Evolutionary conservation across 345 rosid genomes (phyloP).

Genomic region (Citrus sinensis): DVS_A1.0 CM039165.1:29371501-29372000

Average conservation of each 20-base stretch:
- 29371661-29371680: slow-evolving; percentile 56
- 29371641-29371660: slow-evolving; percentile 96
- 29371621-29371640: slow-evolving; percentile 96
- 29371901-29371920: slow-evolving; percentile 22
- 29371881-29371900: slow-evolving; percentile 20
- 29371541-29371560: slow-evolving; percentile 3
- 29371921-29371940: slow-evolving; percentile 21
- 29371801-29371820: slow-evolving; percentile 19
- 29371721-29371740: slow-evolving; percentile 47
- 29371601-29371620: slow-evolving; percentile 75
- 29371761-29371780: slow-evolving; percentile 90
- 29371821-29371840: slow-evolving; percentile 4
- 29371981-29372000: slow-evolving; percentile 12
- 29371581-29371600: slow-evolving; percentile 90
- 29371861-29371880: slow-evolving; percentile 5
- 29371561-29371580: slow-evolving; percentile 7
- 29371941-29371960: slow-evolving; percentile 22
- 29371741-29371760: slow-evolving; percentile 54
- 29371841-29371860: slow-evolving; percentile 6
- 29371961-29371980: slow-evolving; percentile 23
- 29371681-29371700: slow-evolving; percentile 34
- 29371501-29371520: not conserved
- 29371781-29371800: slow-evolving; percentile 43
- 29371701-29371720: slow-evolving; percentile 28
- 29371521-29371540: not conserved